These are phyloP conservation scores for Aspergillus kassunensis DNA, from an alignment of 495 filamentous ascomycete genomes.

Conservation along the genomic window DNA sequence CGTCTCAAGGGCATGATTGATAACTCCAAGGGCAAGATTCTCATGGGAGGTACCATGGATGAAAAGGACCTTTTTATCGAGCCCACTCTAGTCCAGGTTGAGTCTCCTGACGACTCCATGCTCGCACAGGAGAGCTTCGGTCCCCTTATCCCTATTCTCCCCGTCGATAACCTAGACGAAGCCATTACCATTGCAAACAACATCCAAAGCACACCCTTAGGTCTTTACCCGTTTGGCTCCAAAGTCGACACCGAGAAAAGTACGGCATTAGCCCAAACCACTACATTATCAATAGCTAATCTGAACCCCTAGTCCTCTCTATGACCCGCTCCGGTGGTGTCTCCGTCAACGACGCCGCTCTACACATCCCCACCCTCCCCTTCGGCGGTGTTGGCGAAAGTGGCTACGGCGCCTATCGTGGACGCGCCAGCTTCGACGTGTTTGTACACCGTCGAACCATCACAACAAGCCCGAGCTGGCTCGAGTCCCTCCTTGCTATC, in stretches of 20 bases:
- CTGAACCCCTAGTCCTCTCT: conserved; percentile 48
- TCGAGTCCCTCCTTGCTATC: conserved; percentile 67
- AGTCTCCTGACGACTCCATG: conserved; percentile 70
- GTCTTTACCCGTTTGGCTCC: conserved; percentile 78
- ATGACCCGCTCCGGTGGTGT: conserved; percentile 72
- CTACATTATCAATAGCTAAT: background rate
- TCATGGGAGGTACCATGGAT: conserved; percentile 79
- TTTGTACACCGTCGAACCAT: conserved; percentile 78
- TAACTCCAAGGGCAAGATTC: conserved; percentile 72
- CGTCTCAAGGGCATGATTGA: conserved; percentile 90
- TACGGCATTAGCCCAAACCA: conserved; percentile 17
- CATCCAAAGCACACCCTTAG: conserved; percentile 75
- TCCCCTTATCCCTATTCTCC: conserved; percentile 75
- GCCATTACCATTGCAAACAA: conserved; percentile 72
- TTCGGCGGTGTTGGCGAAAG: conserved; percentile 91
- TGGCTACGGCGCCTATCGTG: conserved; percentile 80
- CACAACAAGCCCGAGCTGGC: conserved; percentile 73
- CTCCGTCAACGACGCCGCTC: conserved; percentile 75
- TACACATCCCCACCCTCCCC: conserved; percentile 76
- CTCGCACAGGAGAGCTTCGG: conserved; percentile 84
- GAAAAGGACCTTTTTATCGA: conserved; percentile 77
- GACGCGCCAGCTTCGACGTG: conserved; percentile 75
- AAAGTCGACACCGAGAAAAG: conserved; percentile 67
- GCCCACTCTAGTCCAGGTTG: conserved; percentile 76
- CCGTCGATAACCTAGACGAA: conserved; percentile 71